These are phyloP conservation scores for Mariannaea elegans DNA, from an alignment of 2,329 filamentous ascomycete species.

Conservation along the genomic window DNA sequence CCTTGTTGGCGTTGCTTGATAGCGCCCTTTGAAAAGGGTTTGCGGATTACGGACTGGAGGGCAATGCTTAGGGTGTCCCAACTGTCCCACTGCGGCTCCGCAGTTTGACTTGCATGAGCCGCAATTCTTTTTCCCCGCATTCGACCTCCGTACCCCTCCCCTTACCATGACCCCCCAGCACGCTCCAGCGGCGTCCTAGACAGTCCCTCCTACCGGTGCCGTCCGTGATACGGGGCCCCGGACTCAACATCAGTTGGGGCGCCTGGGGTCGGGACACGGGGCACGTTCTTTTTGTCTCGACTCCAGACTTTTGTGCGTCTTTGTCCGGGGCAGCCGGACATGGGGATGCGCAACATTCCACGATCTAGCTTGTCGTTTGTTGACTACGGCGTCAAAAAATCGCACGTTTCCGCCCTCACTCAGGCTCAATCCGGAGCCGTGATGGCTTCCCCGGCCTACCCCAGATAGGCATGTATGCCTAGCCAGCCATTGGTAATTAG, in stretches of 20 bases:
- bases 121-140: constrained; percentile 43
- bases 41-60: constrained; percentile 1
- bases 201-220: constrained; percentile 35
- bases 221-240: constrained; percentile 36
- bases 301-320: constrained; percentile 6
- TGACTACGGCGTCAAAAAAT: constrained; percentile 10
- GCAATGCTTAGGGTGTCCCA: constrained; percentile 23
- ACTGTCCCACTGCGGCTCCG: constrained; percentile 42
- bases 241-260: constrained; percentile 31
- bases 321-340: constrained; percentile 26
- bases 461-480: constrained; percentile 18
- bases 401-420: constrained; percentile 21
- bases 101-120: constrained; percentile 44
- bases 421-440: constrained; percentile 25
- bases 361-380: constrained; percentile 17
- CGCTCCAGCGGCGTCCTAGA: constrained; percentile 21
- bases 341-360: constrained; percentile 13
- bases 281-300: constrained; percentile 3
- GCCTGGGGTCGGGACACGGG: constrained; percentile 22
- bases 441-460: constrained; percentile 15
- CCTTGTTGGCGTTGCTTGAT: constrained; percentile 17
- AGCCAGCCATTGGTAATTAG: constrained; percentile 12
- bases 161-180: constrained; percentile 13
- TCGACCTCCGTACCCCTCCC: constrained; percentile 28
- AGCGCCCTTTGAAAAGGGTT: constrained; percentile 1